Base-by-base conservation (phyloP, 306 rosid species). In the Lathyrus tuberosus region DNA sequence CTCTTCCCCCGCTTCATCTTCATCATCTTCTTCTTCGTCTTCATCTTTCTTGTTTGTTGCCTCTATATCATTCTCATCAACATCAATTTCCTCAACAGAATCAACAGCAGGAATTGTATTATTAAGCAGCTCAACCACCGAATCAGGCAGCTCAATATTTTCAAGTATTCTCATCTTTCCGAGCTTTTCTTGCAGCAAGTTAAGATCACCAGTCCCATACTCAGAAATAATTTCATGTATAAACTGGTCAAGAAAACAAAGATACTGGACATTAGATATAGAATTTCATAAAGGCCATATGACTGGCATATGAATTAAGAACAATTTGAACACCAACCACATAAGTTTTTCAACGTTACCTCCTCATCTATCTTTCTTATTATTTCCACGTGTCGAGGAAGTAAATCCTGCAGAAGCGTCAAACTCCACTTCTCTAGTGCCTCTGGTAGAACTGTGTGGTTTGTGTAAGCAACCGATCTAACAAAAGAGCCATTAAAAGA, bases 401-500 rank as follows among this genome's bases (percentile, higher is more conserved):
- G 96, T 70, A 93, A 77, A 81, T 82, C 81, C 80, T 88, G 85
- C 84, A 93, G 83, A 65, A 93, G 97, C 43, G 81, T 82, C 14
- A 88, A 71, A 82, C 87, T 93, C 98, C 97, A 93, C 80, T 90
- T 93, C 86, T 93, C 98, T 80, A 93, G 82, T 41, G 97, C 98
- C 82, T 93, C 98, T 0, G 98, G 98, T 31, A 93, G 89, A 81
- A 93, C 92, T 24, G 98, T 93, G 76, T 93, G 98, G 72, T 93
- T 93, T 59, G 98, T 93, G 79, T 93, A 93, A 52, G 98, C 98
- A 58, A 88, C 96, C 62, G 92, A 80, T 82, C 98, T 93, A 68
- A 59, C 74, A 44, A 57, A 69, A 59, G 75, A 73, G 31, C 46
- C 74, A 80, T 63, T 17, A 71, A 38, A 48, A 62, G 20, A 52